Base-by-base conservation (phyloP, 345 rosid genomes). In the Aethionema arabicum region DNA sequence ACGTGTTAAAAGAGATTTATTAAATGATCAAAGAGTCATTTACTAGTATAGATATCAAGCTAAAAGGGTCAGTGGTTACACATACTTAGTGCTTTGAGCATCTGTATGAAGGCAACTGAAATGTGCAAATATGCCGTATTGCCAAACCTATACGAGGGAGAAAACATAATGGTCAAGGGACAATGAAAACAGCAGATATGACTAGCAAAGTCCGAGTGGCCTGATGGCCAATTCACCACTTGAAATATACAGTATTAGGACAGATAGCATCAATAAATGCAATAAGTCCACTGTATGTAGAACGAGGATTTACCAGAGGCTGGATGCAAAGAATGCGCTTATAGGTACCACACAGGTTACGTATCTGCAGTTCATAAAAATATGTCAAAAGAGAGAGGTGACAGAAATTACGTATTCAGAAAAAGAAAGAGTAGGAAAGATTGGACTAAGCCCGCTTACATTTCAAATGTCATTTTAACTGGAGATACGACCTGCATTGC, bases 81-180 rank as follows among this genome's bases (percentile, higher is more conserved):
- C 96, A 56, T 90, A 93, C 97, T 87, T 69, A 90, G 70, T 68
- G 97, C 96, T 80, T 90, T 90, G 55, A 93, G 99, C 99, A 92
- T 89, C 77, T 92, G 98, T 65, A 92, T 89, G 78, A 87, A 92
- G 78, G 98, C 96, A 65, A 89, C 95, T 6, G 96, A 89, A 56
- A 89, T 88, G 70, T 78, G 82, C 77, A 92, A 76, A 74, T 85
- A 89, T 43, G 97, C 97, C 59, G 95, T 93, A 65, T 93, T 87
- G 31, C 97, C 96, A 72, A 93, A 87, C 97, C 97, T 90, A 85
- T 67, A 42, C 61, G 37, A 15, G 54, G 12, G 38, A 53, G 61
- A 68, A 65, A 69, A 50, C 14, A 52, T 7, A 50, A 50, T 57
- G 46, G 4, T 41, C 33, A 70, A 48, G 30, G 49, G 39, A 58